Base-by-base conservation (phyloP, 2,329 filamentous ascomycete species). In the Ramichloridium luteum region DNA sequence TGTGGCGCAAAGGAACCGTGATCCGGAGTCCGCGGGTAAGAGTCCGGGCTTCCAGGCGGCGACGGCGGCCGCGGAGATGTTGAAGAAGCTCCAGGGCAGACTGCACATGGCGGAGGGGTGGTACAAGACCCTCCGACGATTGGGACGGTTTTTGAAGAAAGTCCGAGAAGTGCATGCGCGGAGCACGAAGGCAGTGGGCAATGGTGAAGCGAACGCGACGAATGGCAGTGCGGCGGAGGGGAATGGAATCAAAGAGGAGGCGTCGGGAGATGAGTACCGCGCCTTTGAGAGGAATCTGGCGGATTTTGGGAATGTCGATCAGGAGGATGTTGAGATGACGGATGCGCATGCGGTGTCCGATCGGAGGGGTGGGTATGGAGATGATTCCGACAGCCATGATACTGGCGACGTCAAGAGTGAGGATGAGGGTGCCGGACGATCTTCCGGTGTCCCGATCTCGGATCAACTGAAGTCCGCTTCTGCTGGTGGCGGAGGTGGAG, bases 91-190 rank as follows among this genome's bases (percentile, higher is more conserved):
- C 61, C 59, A 64, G 0, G 52, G 53, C 3, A 64, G 63, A 46
- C 53, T 74, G 26, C 64, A 65, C 33, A 72, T 75, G 68, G 71
- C 70, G 2, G 60, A 61, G 16, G 67, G 64, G 3, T 76, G 73
- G 50, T 61, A 67, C 34, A 57, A 54, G 28, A 68, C 70, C 5
- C 64, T 76, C 34, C 55, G 58, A 16, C 61, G 65, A 11, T 68
- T 72, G 58, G 61, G 70, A 40, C 49, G 51, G 3, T 75, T 69
- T 43, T 75, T 71, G 40, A 55, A 52, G 33, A 56, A 54, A 25
- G 40, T 48, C 3, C 46, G 46, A 14, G 43, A 44, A 3, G 38
- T 52, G 20, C 20, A 23, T n/a, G 20, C 20, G 20, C 20, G 20
- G 20, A 23, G 20, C 20, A 23, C 8, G 20, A 8, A 23, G 20